Base-by-base conservation (phyloP, 1,284 basidiomycete species). In the Trametes polyzona region DNA sequence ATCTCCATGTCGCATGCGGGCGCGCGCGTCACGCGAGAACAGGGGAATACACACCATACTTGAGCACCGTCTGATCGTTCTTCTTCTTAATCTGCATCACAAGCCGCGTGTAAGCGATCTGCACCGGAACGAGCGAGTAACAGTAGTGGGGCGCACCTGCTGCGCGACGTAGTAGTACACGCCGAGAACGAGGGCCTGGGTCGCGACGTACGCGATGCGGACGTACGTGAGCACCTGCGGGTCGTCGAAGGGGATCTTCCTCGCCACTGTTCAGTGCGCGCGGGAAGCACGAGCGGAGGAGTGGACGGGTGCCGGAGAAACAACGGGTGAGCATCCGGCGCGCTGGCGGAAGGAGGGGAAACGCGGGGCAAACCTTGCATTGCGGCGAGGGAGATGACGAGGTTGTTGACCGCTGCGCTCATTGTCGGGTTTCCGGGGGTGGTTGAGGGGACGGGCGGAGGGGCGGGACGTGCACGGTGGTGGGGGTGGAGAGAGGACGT, bases 21-120 rank as follows among this genome's bases (percentile, higher is more conserved):
- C 24, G 14, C 12, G 24, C 33, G 3, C n/a, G 29, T 43, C 58
- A 50, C 57, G 23, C 47, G 61, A 65, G 59, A 43, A 35, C n/a
- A 32, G 26, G 33, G 26, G 5, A 9, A 26, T 52, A 78, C 83
- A 50, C 40, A 88, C 87, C 88, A 73, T 96, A 98, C 83, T 98
- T 98, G 68, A 98, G 80, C 33, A 97, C 93, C 2, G 94, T 95
- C 72, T 92, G 83, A 76, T 98, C 96, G 71, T 98, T 98, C 83
- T 95, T 96, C 67, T 83, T 79, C 82, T 94, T 95, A 76, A 98
- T 87, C 92, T 95, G 66, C 32, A 37, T n/a, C 19, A 10, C 19
- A 26, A 32, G 19, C 43, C 48, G 51, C 32, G 14, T 17, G 19
- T 40, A 47, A 33, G 29, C n/a, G n/a, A n/a, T n/a, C n/a, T n/a